Base-by-base conservation (phyloP, 805 yeast genomes). In the Candida tammaniensis region DNA sequence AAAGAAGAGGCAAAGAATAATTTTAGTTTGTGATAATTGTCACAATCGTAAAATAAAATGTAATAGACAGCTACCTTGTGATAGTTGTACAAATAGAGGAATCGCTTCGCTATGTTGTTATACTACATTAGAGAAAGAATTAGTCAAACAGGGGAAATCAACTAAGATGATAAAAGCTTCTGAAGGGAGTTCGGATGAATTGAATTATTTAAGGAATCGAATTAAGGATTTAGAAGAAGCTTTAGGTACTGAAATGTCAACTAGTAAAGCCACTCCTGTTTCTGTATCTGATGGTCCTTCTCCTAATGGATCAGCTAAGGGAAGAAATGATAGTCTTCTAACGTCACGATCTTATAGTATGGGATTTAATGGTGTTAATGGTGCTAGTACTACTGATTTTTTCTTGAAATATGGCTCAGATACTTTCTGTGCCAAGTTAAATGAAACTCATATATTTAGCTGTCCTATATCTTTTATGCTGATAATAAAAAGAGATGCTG, bases 21-120 rank as follows among this genome's bases (percentile, higher is more conserved):
- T 72, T 0, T 43, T 74, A 7, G 70, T 72, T 0, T 73, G 79
- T 43, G 65, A 63, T 17, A 63, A 64, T 24, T 73, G 78, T 39
- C 58, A 74, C 13, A 63, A 57, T 47, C 54, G 72, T 27, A 73
- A 73, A 45, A 70, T 70, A 23, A 72, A 70, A 47, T 63, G 68
- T 40, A 64, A 63, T 35, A 47, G 59, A 14, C 40, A 54, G 10
- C 46, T 52, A 25, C 67, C 70, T 3, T 61, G 67, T 36, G 46
- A 54, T 17, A 39, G 49, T 24, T 51, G 55, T 30, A 36, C 19
- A n/a, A 30, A 11, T 14, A 26, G 43, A n/a, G 45, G 45, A 4
- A 30, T 40, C n/a, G 39, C 22, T 4, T 16, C 43, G 7, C 35
- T 38, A 17, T 38, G 47, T 27, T 29, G 34, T 12, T 39, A 39